phyloP scores from a whole-genome alignment of 441 rosid genomes.

The Pelargonium australe region DNA sequence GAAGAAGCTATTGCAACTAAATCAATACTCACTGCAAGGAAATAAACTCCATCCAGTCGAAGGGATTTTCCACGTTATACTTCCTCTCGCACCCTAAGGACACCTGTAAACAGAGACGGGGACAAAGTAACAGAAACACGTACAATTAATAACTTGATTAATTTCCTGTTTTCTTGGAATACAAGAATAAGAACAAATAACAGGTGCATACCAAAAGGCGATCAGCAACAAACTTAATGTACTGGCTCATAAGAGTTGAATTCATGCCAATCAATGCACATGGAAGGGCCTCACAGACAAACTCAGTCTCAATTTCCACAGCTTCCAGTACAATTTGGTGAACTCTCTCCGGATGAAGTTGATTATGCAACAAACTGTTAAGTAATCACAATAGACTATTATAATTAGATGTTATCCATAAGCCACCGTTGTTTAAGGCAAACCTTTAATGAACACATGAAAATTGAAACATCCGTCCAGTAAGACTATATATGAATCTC shows the following conservation, averaged over 20 bases:
- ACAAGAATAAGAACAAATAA: neutral
- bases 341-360: slow-evolving; percentile 55
- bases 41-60: slow-evolving; percentile 97
- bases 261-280: slow-evolving; percentile 87
- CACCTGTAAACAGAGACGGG: slow-evolving; percentile 36
- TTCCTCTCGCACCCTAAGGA: slow-evolving; percentile 57
- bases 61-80: slow-evolving; percentile 68
- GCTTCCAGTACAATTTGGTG: slow-evolving; percentile 63
- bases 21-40: slow-evolving; percentile 65
- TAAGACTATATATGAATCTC: neutral
- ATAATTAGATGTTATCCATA: neutral
- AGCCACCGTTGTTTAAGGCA: neutral
- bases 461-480: neutral
- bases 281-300: slow-evolving; percentile 80
- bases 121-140: neutral
- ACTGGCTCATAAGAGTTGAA: slow-evolving; percentile 76
- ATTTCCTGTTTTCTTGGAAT: neutral
- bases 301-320: slow-evolving; percentile 78
- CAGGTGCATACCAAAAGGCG: slow-evolving; percentile 56
- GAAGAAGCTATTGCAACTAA: neutral
- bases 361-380: slow-evolving; percentile 55
- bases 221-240: slow-evolving; percentile 80
- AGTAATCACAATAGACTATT: slow-evolving; percentile 6
- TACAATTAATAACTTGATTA: neutral
- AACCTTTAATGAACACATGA: neutral